Percentiles rank a stretch among this genome's conserved stretches.
Conservation (phyloP, 768 basidiomycete species). For the Suillus variegatus region DNA sequence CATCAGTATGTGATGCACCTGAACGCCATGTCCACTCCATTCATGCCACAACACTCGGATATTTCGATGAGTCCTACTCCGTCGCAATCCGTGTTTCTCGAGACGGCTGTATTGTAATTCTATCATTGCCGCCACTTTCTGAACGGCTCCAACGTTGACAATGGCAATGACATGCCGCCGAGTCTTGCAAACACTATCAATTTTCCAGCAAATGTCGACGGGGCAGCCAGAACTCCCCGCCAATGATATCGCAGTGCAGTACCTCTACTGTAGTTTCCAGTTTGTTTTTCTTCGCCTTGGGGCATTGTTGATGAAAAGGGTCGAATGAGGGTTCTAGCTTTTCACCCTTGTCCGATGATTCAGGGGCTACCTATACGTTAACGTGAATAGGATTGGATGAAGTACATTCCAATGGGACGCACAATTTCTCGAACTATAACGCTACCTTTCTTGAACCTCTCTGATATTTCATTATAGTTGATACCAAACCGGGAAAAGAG, state of each 20-base stretch:
- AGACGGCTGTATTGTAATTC: not conserved
- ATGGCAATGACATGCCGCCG: not conserved
- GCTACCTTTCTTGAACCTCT: conserved; percentile 83
- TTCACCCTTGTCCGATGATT: not conserved
- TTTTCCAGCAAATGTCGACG: conserved; percentile 54
- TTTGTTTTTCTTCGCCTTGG: conserved; percentile 34
- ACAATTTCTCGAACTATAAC: conserved; percentile 73
- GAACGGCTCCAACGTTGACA: not conserved
- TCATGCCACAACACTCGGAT: not conserved
- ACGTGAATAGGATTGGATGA: not conserved
- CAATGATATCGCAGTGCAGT: conserved; percentile 83
- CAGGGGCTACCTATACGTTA: not conserved
- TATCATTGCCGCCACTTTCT: not conserved
- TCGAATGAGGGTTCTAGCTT: not conserved
- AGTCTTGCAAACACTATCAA: conserved; percentile 20
- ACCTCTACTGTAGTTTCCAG: conserved; percentile 51
- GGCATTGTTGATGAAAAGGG: not conserved
- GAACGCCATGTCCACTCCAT: not conserved
- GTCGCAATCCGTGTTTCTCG: not conserved
- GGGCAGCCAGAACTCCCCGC: conserved; percentile 75
- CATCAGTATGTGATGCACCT: not conserved
- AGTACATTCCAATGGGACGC: not conserved
- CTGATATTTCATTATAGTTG: conserved; percentile 82
- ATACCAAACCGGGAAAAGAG: conserved; percentile 79
- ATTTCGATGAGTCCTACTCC: not conserved